Evolutionary conservation across 2,329 filamentous ascomycete genomes (phyloP).

Genomic region (Elsinoe batatas): DNA sequence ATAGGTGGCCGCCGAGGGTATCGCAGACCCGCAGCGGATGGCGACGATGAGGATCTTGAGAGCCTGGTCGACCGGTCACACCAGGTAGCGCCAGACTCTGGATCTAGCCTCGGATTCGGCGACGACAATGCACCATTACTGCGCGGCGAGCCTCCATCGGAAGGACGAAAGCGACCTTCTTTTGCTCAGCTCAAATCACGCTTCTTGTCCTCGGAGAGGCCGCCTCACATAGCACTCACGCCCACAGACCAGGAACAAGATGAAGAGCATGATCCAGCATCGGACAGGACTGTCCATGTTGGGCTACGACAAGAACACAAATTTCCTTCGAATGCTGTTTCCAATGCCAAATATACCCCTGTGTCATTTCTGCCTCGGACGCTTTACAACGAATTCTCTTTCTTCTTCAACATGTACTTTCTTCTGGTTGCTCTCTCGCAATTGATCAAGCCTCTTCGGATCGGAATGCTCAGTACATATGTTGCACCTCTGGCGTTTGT

Average conservation of each 20-base stretch:
- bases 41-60: conserved; percentile 55
- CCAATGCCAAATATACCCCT: conserved; percentile 95
- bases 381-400: conserved; percentile 97
- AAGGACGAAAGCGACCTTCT: neutral
- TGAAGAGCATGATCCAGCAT: conserved; percentile 47
- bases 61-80: conserved; percentile 52
- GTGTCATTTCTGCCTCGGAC: conserved; percentile 90
- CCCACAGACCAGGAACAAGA: conserved; percentile 34
- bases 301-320: conserved; percentile 62
- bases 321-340: conserved; percentile 84
- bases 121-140: conserved; percentile 71
- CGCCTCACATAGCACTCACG: conserved; percentile 17
- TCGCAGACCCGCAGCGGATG: conserved; percentile 28
- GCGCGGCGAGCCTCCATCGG: neutral
- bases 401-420: conserved; percentile 99
- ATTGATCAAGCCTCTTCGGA: conserved; percentile 76
- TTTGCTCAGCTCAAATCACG: conserved; percentile 14
- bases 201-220: conserved; percentile 23
- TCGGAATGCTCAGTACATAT: conserved; percentile 92
- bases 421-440: conserved; percentile 90
- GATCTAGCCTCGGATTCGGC: conserved; percentile 46
- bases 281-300: conserved; percentile 65
- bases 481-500: conserved; percentile 89
- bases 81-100: conserved; percentile 44
- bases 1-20: conserved; percentile 34